Base-by-base conservation (phyloP, 2,329 filamentous ascomycete genomes). In the Neocucurbitaria cava region DNA sequence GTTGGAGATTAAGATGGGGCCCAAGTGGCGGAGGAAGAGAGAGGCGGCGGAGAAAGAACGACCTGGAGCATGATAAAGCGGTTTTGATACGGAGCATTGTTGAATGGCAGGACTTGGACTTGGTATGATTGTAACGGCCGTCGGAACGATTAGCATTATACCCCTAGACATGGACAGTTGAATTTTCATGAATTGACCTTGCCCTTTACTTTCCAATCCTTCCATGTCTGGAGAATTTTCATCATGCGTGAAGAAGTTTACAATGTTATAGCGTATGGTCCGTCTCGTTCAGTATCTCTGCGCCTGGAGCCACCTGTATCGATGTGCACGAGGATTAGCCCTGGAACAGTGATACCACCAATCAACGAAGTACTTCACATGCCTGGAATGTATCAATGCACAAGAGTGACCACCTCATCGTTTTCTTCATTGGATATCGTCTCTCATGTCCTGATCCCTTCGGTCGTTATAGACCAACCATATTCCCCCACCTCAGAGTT, bases 1-100 rank as follows among this genome's bases (percentile, higher is more conserved):
- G 10, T 33, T 69, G 9, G 66, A 70, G 54, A 70, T 70, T 10
- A 59, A 40, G 28, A 70, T 65, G 56, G 68, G 68, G 0, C 68
- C 68, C 0, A 52, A 47, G 36, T 70, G 66, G 68, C 42, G 68
- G 26, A 50, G 15, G 43, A 66, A 58, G 52, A 49, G 68, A 23
- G 66, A 68, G 28, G 57, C 46, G 0, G 41, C 33, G 17, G 65
- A 69, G 24, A 49, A 61, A 21, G 59, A 58, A 46, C 38, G n/a
- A 17, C 5, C 38, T n/a, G 13, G 10, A 40, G 20, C 21, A 8
- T 35, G 31, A 35, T 6, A 35, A 35, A 6, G 13, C 31, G 31
- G n/a, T 5, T 11, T 35, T 26, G 24, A 26, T 26, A n/a, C n/a
- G 24, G 24, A 26, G 24, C 24, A 26, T 26, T 26, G 9, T 26